Evolutionary conservation across 208 protist genomes (phyloP).

Genomic region (Trypanosoma mega): DNA sequence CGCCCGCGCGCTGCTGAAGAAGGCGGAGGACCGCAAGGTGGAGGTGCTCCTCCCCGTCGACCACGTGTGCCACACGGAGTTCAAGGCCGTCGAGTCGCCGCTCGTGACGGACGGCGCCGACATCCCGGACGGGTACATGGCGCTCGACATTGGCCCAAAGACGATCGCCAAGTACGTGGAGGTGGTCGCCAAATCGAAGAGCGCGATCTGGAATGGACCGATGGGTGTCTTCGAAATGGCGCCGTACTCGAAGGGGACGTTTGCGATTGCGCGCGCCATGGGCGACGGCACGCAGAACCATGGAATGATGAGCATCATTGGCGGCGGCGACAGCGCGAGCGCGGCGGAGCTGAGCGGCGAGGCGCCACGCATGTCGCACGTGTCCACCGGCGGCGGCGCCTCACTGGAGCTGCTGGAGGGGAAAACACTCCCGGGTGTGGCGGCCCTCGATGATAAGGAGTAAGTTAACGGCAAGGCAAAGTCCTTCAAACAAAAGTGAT

Average conservation of each 20-base stretch:
- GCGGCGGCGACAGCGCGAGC: slow-evolving; percentile 98
- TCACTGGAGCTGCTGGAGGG: slow-evolving; percentile 99
- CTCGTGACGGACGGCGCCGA: slow-evolving; percentile 65
- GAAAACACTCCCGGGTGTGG: slow-evolving; percentile 91
- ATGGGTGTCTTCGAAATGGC: slow-evolving; percentile 98
- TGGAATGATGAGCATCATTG: slow-evolving; percentile 90
- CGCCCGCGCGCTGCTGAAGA: slow-evolving; percentile 90
- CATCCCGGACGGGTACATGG: slow-evolving; percentile 90
- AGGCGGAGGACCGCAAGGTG: slow-evolving; percentile 95
- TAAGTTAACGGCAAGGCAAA: not conserved
- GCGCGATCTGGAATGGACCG: slow-evolving; percentile 97
- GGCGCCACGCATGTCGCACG: slow-evolving; percentile 94
- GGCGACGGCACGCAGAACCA: slow-evolving; percentile 56
- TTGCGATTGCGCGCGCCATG: slow-evolving; percentile 83
- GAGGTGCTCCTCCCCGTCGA: slow-evolving; percentile 97
- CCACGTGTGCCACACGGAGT: slow-evolving; percentile 95
- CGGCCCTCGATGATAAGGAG: slow-evolving; percentile 75
- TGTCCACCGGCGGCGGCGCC: slow-evolving; percentile 99
- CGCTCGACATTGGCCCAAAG: slow-evolving; percentile 96
- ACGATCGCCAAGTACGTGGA: slow-evolving; percentile 80
- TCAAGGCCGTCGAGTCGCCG: slow-evolving; percentile 70
- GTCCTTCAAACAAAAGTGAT: not conserved
- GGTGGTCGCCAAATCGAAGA: slow-evolving; percentile 85
- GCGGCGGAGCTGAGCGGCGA: slow-evolving; percentile 88
- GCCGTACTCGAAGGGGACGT: slow-evolving; percentile 94